These are phyloP conservation scores for Nemania sp. DNA, from an alignment of 2,329 filamentous ascomycete species.

Conservation along the genomic window DNA sequence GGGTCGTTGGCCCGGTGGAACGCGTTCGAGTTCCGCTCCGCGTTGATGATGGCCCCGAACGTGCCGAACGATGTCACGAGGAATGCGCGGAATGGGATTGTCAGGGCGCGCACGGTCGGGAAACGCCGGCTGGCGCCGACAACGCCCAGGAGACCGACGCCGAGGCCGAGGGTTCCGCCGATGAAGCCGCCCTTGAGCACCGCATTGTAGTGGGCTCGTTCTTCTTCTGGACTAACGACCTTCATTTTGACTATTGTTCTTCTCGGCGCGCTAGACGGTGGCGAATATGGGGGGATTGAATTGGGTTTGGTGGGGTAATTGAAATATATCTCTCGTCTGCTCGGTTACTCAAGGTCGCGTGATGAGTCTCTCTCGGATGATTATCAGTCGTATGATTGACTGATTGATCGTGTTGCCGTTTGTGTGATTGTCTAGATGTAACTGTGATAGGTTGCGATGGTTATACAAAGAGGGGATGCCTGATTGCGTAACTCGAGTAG, in stretches of 20 bases:
- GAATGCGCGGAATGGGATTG: conserved; percentile 88
- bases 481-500: no score
- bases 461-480: no score
- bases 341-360: background rate
- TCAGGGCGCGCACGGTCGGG: conserved; percentile 76
- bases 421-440: background rate
- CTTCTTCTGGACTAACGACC: conserved; percentile 92
- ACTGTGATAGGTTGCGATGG: no score
- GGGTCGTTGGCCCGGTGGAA: conserved; percentile 75
- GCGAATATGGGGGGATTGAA: no score
- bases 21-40: conserved; percentile 67
- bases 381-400: background rate
- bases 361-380: background rate
- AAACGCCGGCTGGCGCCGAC: conserved; percentile 70
- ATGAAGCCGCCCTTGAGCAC: conserved; percentile 79
- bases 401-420: background rate
- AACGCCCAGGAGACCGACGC: conserved; percentile 68
- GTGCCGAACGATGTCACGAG: conserved; percentile 80
- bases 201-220: conserved; percentile 77
- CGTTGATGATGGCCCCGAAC: conserved; percentile 84
- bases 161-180: conserved; percentile 71
- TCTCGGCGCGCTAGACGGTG: no score
- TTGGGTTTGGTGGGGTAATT: conserved; percentile 6
- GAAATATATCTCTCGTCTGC: background rate
- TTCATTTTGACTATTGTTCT: conserved; percentile 69